Base-by-base conservation (phyloP, 1,139 yeast genomes). In the Blastobotrys elegans region DNA sequence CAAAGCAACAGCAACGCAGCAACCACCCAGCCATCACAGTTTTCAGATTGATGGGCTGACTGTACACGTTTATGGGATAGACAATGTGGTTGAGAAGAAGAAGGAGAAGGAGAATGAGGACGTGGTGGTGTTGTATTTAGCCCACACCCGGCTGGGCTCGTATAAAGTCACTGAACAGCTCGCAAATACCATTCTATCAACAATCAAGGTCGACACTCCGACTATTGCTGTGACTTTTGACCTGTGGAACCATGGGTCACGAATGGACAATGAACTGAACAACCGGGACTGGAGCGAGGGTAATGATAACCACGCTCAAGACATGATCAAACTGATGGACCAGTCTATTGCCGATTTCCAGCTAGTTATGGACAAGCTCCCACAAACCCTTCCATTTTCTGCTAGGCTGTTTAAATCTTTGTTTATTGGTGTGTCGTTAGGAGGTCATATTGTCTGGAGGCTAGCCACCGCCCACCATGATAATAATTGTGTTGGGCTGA, bases 381-480 rank as follows among this genome's bases (percentile, higher is more conserved):
- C 82, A 1, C 52, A 65, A 21, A 71, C 70, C 52, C 65, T 77
- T 40, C 66, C 66, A 1, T 64, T 68, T 39, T 20, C 14, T 2
- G 41, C 24, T 10, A 13, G 16, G 13, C 3, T 21, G 10, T 59
- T 60, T 29, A 58, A 59, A 43, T 73, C 72, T 55, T 66, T 74
- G 27, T 62, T 78, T 22, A 60, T 74, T 29, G 88, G 88, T 2
- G 71, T 71, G 44, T 80, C 86, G 0, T 67, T 80, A 52, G 87
- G 88, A 1, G 88, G 79, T 0, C 85, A 82, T 61, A 66, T 74
- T 10, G 67, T 74, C 22, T 76, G 79, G 62, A 64, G 82, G 45
- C 59, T 36, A 32, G 61, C 51, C 66, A 65, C 51, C 79, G 29
- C 20, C n/a, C n/a, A 17, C 20, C 5, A 3, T 8, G 24, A 14